Percentiles rank a stretch among this genome's conserved stretches.
These are phyloP conservation scores for Ephemerocybe angulata DNA, from an alignment of 768 basidiomycete genomes.

Conservation along the genomic window DNA sequence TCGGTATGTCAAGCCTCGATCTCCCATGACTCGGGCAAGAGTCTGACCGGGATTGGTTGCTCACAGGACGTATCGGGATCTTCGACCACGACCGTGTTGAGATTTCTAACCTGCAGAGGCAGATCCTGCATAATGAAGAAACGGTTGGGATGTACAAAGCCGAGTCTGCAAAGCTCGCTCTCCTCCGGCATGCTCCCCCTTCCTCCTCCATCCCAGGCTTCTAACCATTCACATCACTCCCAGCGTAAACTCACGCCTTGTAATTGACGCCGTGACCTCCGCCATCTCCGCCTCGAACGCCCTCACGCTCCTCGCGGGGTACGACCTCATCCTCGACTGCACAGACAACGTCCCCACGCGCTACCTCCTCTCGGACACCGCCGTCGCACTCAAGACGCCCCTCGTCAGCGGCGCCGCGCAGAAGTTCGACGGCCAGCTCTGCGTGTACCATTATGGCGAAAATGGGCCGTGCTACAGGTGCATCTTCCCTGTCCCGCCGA, in stretches of 20 bases:
- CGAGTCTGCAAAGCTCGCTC: slow-evolving; percentile 68
- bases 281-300: slow-evolving; percentile 66
- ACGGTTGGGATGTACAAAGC: slow-evolving; percentile 79
- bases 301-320: slow-evolving; percentile 50
- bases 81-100: slow-evolving; percentile 89
- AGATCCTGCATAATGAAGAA: slow-evolving; percentile 81
- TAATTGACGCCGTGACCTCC: slow-evolving; percentile 49
- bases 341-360: slow-evolving; percentile 92
- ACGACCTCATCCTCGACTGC: slow-evolving; percentile 86
- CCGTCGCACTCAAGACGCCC: slow-evolving; percentile 70
- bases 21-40: neutral
- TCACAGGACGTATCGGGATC: slow-evolving; percentile 76
- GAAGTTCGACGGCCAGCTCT: slow-evolving; percentile 77
- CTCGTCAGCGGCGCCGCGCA: slow-evolving; percentile 94
- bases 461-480: slow-evolving; percentile 92
- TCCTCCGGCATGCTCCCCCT: slow-evolving; percentile 49
- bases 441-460: slow-evolving; percentile 64
- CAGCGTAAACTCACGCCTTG: slow-evolving; percentile 75
- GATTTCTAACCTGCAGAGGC: slow-evolving; percentile 86
- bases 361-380: slow-evolving; percentile 87
- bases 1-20: slow-evolving; percentile 53
- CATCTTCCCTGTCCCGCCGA: slow-evolving; percentile 80
- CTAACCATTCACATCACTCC: neutral
- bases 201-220: neutral
- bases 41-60: neutral